These are phyloP conservation scores for Solanum appendiculatum DNA, from an alignment of 257 asterid genomes.

Conservation along the genomic window DNA sequence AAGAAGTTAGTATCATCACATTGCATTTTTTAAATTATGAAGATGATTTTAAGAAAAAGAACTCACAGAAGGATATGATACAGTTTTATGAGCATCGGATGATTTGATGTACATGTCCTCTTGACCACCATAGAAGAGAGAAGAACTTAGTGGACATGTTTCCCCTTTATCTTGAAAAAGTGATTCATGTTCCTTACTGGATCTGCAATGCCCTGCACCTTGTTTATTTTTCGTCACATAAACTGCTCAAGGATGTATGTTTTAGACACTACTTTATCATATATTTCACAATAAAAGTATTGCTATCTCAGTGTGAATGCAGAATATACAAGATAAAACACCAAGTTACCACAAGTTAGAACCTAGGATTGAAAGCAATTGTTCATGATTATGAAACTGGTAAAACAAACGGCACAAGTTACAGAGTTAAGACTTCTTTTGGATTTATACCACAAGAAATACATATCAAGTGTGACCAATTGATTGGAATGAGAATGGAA, in stretches of 20 bases:
- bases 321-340: neutral
- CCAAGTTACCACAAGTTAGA: neutral
- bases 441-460: neutral
- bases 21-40: neutral
- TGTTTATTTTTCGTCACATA: conserved; percentile 11
- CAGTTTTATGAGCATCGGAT: conserved; percentile 15
- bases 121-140: conserved; percentile 43
- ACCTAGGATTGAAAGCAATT: neutral
- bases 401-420: neutral
- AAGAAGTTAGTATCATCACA: neutral
- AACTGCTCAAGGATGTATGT: neutral
- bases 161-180: conserved; percentile 20
- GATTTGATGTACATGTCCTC: conserved; percentile 37
- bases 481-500: neutral
- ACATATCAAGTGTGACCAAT: neutral
- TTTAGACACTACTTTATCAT: neutral
- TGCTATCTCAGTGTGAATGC: neutral
- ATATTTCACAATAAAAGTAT: neutral
- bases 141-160: conserved; percentile 43
- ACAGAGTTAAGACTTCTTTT: neutral
- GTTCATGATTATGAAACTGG: neutral
- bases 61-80: conserved; percentile 17
- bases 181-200: conserved; percentile 13
- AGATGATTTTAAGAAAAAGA: neutral
- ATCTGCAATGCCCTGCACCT: conserved; percentile 4